These are phyloP conservation scores for Lachnellula occidentalis DNA, from an alignment of 2,329 filamentous ascomycete species.

Conservation along the genomic window DNA sequence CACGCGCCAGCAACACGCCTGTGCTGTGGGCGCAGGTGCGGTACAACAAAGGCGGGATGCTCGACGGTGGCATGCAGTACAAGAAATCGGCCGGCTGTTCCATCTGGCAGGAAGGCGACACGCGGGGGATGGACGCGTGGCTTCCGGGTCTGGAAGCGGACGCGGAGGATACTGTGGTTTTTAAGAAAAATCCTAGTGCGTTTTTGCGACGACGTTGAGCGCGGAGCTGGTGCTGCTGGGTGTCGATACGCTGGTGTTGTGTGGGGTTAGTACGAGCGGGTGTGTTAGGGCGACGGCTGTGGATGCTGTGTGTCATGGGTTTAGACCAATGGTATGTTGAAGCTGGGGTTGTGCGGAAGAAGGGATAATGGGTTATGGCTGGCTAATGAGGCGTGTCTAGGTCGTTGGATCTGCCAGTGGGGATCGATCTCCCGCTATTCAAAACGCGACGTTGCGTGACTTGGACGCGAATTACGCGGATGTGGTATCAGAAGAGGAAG, in stretches of 20 bases:
- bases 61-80: conserved; percentile 40
- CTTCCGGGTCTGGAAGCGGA: conserved; percentile 36
- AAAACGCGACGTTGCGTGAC: conserved; percentile 41
- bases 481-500: conserved; percentile 38
- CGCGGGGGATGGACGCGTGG: conserved; percentile 35
- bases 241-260: conserved; percentile 41
- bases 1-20: conserved; percentile 34
- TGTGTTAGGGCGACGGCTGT: conserved; percentile 41
- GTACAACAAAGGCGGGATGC: conserved; percentile 39
- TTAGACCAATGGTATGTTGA: conserved; percentile 38
- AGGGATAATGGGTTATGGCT: background rate
- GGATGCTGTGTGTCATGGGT: conserved; percentile 41
- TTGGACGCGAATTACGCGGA: conserved; percentile 43
- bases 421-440: conserved; percentile 39
- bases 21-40: conserved; percentile 41
- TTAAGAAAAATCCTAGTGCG: conserved; percentile 40
- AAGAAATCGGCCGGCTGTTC: conserved; percentile 38
- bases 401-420: conserved; percentile 41
- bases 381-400: conserved; percentile 19
- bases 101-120: conserved; percentile 38
- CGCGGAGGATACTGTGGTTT: conserved; percentile 33
- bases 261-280: conserved; percentile 43
- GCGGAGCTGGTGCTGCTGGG: conserved; percentile 35
- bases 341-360: background rate
- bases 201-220: conserved; percentile 41